Evolutionary conservation across 2,329 filamentous ascomycete genomes (phyloP), one percentile per base, ranked within the genome.

Genomic region (Aspergillus transmontanensis): DNA sequence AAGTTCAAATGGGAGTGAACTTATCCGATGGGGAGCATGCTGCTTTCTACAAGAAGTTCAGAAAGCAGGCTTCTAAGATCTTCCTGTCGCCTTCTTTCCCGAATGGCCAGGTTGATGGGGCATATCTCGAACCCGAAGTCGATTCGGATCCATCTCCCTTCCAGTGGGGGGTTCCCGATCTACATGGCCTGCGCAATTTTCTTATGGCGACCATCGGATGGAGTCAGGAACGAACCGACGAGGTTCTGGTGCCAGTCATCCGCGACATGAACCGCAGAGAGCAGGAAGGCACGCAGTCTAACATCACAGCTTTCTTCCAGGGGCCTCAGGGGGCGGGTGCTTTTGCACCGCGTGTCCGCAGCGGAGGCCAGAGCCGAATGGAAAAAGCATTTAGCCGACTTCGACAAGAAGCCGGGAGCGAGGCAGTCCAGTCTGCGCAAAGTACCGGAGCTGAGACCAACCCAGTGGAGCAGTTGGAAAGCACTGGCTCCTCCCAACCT

Each of bases 181-280:
- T 99, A 0, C 92, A 95, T 64, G 92, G 92, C 0, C 81, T 99
- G 65, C 83, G 96, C 7, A 83, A 85, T 30, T 99, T 95, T 72
- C 82, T 99, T 43, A 97, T 96, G 91, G 83, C 87, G 1, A 97
- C 94, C 2, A 92, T 99, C 69, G 95, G 95, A 0, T 99, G 95
- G 95, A 89, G 85, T 60, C 89, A 91, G 75, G 94, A 98, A 77
- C 85, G 93, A 9, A 98, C 94, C 0, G 95, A 99, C 72, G 95
- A 99, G 77, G 91, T 99, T 2, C 86, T 99, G 1, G 92, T 99
- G 1, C 95, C 95, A 0, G 96, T 99, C 1, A 95, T 99, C 66
- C 86, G 89, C 61, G 95, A 99, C 73, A 96, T 99, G 91, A 98
- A 98, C 75, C 87, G 88, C 4, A 85, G 95, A 45, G 91, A 92